These are phyloP conservation scores for Aspergillus cavernicola DNA, from an alignment of 495 filamentous ascomycete genomes.

Conservation along the genomic window DNA sequence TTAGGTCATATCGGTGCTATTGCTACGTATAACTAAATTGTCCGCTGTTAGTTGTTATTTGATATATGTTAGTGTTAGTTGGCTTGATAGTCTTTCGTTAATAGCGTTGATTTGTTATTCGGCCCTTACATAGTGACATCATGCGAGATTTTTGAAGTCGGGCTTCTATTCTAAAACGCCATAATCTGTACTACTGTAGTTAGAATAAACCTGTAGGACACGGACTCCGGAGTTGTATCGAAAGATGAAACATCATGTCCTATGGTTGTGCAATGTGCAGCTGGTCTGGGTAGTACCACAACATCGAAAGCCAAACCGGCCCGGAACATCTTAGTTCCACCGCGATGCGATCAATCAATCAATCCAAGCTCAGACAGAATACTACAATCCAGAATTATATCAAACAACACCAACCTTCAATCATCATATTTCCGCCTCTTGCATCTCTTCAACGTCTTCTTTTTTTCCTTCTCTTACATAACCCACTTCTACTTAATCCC, in stretches of 20 bases:
- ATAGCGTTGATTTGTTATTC: background rate
- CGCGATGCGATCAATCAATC: background rate
- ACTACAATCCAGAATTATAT: background rate
- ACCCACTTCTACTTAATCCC: background rate
- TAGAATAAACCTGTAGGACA: no score
- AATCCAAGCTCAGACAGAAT: background rate
- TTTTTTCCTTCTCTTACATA: background rate
- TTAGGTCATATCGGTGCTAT: conserved; percentile 15
- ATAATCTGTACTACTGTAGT: no score
- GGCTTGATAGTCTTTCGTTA: conserved; percentile 1
- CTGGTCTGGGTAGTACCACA: background rate
- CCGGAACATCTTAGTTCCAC: conserved; percentile 12
- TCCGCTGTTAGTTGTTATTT: background rate
- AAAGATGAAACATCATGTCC: no score
- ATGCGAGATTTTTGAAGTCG: background rate
- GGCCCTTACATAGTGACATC: background rate
- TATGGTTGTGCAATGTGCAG: no score
- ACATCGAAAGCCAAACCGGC: no score
- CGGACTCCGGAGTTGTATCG: no score
- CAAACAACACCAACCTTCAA: background rate
- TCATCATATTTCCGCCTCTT: background rate
- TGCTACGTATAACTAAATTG: conserved; percentile 1
- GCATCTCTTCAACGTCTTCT: background rate
- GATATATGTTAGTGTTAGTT: no score
- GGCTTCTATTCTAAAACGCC: background rate